Conservation (phyloP, 257 asterid species). For the Solanum dulcamara region DNA sequence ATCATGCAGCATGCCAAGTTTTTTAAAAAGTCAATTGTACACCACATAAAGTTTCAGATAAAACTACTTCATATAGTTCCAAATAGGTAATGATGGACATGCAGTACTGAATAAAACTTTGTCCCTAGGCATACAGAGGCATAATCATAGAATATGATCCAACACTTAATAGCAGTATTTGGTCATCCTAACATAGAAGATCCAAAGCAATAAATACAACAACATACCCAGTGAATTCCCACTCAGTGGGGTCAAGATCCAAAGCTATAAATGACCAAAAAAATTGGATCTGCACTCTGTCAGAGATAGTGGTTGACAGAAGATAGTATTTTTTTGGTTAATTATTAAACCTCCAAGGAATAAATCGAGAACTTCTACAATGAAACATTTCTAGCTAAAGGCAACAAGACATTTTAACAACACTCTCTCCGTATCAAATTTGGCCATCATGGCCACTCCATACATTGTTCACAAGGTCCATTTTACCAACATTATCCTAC, state of each 20-base stretch:
- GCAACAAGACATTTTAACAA: not conserved
- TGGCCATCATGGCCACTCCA: not conserved
- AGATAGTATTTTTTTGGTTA: not conserved
- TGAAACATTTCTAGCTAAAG: not conserved
- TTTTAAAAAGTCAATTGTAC: not conserved
- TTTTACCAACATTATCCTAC: not conserved
- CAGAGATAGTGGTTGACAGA: not conserved
- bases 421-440: not conserved
- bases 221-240: too few species aligned
- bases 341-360: not conserved
- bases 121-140: not conserved
- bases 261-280: not conserved
- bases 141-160: not conserved
- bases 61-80: not conserved
- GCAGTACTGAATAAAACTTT: not conserved
- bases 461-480: not conserved
- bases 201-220: too few species aligned
- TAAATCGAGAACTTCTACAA: not conserved
- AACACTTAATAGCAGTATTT: not conserved
- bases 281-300: not conserved
- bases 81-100: not conserved
- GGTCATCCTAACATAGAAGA: not conserved
- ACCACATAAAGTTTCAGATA: not conserved
- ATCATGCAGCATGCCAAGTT: not conserved
- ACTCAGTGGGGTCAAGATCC: too few species aligned